Evolutionary conservation across 257 asterid species (phyloP), one percentile per base, ranked within the genome.

Genomic region (Plantago ovata): DNA sequence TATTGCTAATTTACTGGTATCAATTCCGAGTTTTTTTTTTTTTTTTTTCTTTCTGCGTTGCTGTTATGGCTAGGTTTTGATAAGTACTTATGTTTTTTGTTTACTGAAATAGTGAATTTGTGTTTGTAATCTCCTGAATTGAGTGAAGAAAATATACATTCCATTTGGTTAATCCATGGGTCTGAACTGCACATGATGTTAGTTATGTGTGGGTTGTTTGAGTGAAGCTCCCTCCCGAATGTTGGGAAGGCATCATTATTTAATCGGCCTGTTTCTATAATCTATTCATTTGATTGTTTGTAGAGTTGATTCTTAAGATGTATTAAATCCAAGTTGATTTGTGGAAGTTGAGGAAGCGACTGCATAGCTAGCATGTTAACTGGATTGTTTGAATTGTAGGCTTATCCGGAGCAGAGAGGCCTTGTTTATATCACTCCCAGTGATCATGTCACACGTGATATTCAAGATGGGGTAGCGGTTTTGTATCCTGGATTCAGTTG

Each of bases 401-500:
- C 79, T 93, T 85, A 89, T 89, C 74, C 80, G 94, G 44, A 82
- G 96, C 82, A 86, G 99, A 82, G 99, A 93, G 76, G 98, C 97
- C 96, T 93, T 66, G 98, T 93, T 53, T 89, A 86, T 80, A 89
- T 89, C 76, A 93, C 96, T 50, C 97, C 97, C 13, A 84, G 81
- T 64, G 99, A 86, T 62, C 95, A 93, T 72, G 99, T 93, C 53
- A 89, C 97, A 5, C 87, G 96, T 33, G 99, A 93, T 50, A 82
- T 93, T 69, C 75, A 96, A 59, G 97, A 93, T 60, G 99, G 99
- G 60, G 79, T 93, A 72, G 97, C 79, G 96, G 69, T 93, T 93
- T 57, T 81, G 83, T 48, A 86, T 93, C 63, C 71, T 93, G 72
- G 99, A 93, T 81, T 93, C 99, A 42, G 99, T 97, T 69, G 96